These are phyloP conservation scores for Luzula sylvatica DNA, from an alignment of 176 grass and related monocot species.

Conservation along the genomic window DNA sequence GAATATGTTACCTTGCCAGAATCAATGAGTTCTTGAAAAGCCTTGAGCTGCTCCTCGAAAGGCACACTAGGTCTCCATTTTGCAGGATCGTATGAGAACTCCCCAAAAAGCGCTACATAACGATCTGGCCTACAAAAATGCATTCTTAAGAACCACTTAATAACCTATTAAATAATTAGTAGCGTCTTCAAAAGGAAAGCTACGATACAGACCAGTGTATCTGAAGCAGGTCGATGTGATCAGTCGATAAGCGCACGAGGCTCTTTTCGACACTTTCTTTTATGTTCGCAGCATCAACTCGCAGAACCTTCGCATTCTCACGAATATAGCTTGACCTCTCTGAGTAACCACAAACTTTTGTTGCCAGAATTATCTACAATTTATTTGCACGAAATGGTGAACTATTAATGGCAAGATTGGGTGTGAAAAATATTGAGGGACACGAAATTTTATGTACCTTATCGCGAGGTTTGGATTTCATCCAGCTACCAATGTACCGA, in stretches of 20 bases:
- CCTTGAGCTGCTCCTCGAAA: constrained; percentile 61
- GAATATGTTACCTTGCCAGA: constrained; percentile 62
- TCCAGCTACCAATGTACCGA: constrained; percentile 70
- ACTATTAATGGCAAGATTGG: background rate
- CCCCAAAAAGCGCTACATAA: constrained; percentile 80
- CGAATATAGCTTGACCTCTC: constrained; percentile 42
- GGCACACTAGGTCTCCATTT: constrained; percentile 90
- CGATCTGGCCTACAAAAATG: constrained; percentile 62
- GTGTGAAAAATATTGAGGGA: background rate
- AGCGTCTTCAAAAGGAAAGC: background rate
- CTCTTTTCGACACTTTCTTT: constrained; percentile 87
- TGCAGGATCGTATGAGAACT: constrained; percentile 59
- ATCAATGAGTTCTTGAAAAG: constrained; percentile 67
- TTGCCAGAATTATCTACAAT: constrained; percentile 64
- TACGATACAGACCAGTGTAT: constrained; percentile 73
- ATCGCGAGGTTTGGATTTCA: constrained; percentile 70
- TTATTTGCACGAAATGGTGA: background rate
- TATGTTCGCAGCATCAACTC: constrained; percentile 71
- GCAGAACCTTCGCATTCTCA: constrained; percentile 40
- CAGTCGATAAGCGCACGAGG: constrained; percentile 72
- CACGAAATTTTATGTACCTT: constrained; percentile 34
- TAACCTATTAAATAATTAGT: background rate
- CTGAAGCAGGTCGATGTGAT: constrained; percentile 94
- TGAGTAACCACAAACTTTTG: constrained; percentile 82
- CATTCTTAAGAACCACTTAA: no score